These are phyloP conservation scores for Schizochytrium sp. DNA, from an alignment of 108 stramenopile genomes.

Conservation along the genomic window DNA sequence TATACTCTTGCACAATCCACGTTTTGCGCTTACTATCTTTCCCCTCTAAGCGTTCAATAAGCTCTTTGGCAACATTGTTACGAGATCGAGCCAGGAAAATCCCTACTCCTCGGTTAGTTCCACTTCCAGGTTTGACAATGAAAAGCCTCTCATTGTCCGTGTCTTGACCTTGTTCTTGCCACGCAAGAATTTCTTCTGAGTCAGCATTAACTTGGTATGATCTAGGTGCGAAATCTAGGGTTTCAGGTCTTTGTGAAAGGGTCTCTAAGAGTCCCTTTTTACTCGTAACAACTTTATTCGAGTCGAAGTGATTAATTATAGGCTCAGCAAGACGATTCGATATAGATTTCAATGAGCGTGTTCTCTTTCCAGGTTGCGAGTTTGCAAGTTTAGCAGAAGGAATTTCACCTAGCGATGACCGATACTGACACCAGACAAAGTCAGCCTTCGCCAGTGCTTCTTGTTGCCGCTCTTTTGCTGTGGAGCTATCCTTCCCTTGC, in stretches of 20 bases:
- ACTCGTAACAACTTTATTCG: neutral
- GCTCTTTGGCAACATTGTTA: neutral
- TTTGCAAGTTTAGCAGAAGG: neutral
- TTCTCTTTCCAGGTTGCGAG: neutral
- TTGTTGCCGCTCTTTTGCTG: neutral
- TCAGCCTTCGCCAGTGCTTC: neutral
- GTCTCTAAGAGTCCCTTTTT: slow-evolving; percentile 7
- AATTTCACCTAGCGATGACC: slow-evolving; percentile 4
- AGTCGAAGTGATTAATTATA: slow-evolving; percentile 36
- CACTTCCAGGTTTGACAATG: slow-evolving; percentile 63
- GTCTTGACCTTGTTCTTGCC: neutral
- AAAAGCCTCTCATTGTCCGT: neutral
- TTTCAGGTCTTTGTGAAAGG: neutral
- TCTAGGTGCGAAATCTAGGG: neutral
- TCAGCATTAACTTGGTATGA: neutral
- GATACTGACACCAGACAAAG: slow-evolving; percentile 44
- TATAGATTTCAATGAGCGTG: neutral
- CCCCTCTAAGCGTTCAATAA: neutral
- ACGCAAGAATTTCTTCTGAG: neutral
- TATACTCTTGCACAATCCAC: slow-evolving; percentile 65
- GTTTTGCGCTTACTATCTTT: neutral
- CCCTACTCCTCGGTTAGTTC: slow-evolving; percentile 64
- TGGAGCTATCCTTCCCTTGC: neutral
- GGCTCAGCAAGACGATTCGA: neutral
- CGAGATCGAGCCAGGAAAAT: slow-evolving; percentile 37